These are phyloP conservation scores for Oryza coarctata DNA, from an alignment of 176 grass and related monocot species.

Conservation along the genomic window DNA sequence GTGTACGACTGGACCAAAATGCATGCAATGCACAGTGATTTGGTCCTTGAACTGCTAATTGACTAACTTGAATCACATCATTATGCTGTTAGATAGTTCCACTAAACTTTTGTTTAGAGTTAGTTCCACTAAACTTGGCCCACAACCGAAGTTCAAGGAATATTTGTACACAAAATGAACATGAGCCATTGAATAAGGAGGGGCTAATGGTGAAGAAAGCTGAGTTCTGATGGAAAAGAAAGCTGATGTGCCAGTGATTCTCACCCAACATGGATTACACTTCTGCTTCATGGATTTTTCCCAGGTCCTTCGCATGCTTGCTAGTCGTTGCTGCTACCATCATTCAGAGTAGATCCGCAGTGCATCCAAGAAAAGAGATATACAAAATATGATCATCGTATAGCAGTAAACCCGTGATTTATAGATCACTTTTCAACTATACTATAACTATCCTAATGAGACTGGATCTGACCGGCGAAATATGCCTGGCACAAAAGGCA, in stretches of 20 bases:
- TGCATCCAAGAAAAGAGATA: background rate
- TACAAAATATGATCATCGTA: too few species aligned
- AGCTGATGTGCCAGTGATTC: background rate
- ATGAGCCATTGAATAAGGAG: slow-evolving; percentile 19
- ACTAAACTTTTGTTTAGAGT: background rate
- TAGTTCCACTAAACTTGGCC: slow-evolving; percentile 32
- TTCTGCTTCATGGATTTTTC: background rate
- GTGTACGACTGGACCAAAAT: slow-evolving; percentile 3
- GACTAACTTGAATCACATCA: background rate
- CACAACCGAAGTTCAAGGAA: background rate
- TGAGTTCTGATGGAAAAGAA: slow-evolving; percentile 6
- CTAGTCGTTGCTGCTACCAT: background rate
- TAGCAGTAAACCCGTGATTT: too few species aligned
- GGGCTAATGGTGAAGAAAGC: background rate
- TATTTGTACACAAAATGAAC: slow-evolving; percentile 10
- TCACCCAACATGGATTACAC: background rate
- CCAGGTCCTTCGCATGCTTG: background rate
- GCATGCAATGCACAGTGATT: background rate
- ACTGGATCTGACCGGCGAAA: too few species aligned
- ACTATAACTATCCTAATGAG: too few species aligned
- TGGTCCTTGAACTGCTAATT: background rate
- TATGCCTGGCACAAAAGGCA: too few species aligned
- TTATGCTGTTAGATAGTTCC: slow-evolving; percentile 13
- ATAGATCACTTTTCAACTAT: too few species aligned
- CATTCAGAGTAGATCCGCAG: too few species aligned